Conservation (phyloP, 106 monocot genomes). For the Acanthochlamys bracteata region DNA sequence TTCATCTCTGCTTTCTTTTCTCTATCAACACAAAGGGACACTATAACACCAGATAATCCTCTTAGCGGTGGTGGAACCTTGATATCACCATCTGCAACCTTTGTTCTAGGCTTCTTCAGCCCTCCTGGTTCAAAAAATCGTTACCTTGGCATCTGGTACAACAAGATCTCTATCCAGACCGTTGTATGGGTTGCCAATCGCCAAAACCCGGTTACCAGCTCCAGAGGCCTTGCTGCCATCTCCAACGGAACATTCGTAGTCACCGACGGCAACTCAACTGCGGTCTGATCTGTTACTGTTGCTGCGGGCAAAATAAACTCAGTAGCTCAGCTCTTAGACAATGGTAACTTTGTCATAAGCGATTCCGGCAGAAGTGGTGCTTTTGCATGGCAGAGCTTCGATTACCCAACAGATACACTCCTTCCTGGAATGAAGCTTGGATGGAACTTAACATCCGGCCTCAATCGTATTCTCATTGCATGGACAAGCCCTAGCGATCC, state of each 20-base stretch:
- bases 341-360: constrained; percentile 4
- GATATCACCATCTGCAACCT: constrained; percentile 12
- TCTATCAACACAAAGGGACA: neutral
- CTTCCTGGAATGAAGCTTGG: constrained; percentile 26
- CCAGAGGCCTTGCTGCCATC: constrained; percentile 7
- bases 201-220: constrained; percentile 3
- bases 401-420: constrained; percentile 22
- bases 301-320: neutral
- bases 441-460: neutral
- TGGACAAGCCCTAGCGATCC: constrained; percentile 12
- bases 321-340: constrained; percentile 6
- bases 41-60: neutral
- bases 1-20: neutral
- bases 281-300: neutral
- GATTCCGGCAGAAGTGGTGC: neutral
- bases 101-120: constrained; percentile 25
- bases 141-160: constrained; percentile 32
- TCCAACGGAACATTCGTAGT: constrained; percentile 11
- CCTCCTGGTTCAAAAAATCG: constrained; percentile 10
- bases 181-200: constrained; percentile 50
- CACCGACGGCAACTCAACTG: constrained; percentile 7
- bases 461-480: neutral
- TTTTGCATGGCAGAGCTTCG: constrained; percentile 25
- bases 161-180: constrained; percentile 13
- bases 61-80: constrained; percentile 15